Percentiles rank a stretch among this genome's conserved stretches.
Conservation (phyloP, 805 yeast genomes). For the Nakazawaea siamensis region DNA sequence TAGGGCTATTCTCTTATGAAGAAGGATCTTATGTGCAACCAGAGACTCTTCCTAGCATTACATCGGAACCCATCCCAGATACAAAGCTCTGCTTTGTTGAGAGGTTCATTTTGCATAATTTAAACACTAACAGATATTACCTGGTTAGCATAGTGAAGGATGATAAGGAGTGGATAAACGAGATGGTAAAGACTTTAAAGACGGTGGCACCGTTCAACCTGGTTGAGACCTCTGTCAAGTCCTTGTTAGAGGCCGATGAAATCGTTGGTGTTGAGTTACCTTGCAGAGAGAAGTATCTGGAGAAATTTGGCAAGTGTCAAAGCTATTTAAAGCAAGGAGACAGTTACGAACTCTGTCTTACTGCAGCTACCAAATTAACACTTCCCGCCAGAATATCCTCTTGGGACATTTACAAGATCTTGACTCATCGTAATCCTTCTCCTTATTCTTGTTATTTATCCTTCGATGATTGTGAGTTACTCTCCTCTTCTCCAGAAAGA, state of each 20-base stretch:
- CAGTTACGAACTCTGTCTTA: constrained; percentile 88
- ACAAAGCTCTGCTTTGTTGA: constrained; percentile 67
- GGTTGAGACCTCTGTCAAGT: neutral
- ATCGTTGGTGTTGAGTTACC: constrained; percentile 37
- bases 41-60: constrained; percentile 27
- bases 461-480: constrained; percentile 53
- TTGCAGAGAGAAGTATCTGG: constrained; percentile 39
- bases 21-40: constrained; percentile 51
- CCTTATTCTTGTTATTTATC: constrained; percentile 83
- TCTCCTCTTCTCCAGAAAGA: constrained; percentile 93
- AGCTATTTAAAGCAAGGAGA: constrained; percentile 68
- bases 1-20: constrained; percentile 85
- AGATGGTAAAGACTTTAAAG: neutral
- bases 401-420: constrained; percentile 75
- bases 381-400: constrained; percentile 43
- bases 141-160: constrained; percentile 40
- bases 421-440: constrained; percentile 75
- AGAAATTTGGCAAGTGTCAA: constrained; percentile 58
- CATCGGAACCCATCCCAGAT: constrained; percentile 49
- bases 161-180: constrained; percentile 30
- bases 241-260: constrained; percentile 5
- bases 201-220: neutral
- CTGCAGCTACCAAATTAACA: constrained; percentile 58
- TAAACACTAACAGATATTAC: constrained; percentile 33
- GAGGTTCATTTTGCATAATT: constrained; percentile 51